phyloP scores from a whole-genome alignment of 805 yeast genomes.

The Pichia californica region DNA sequence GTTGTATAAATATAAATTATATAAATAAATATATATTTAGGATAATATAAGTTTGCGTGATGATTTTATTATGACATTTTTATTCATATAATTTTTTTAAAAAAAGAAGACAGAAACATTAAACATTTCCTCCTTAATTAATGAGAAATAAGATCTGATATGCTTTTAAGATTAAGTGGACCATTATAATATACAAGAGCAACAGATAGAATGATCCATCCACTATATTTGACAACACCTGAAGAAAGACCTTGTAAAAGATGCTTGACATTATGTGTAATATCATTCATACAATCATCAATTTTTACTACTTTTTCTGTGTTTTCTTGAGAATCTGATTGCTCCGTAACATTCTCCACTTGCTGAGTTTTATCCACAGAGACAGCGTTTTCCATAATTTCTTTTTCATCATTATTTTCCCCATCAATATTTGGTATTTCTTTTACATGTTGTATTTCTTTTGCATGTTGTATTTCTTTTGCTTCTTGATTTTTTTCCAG shows the following conservation, averaged over 20 bases:
- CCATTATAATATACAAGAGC: not conserved
- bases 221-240: conserved; percentile 1
- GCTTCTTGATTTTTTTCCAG: not conserved
- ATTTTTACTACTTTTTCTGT: not conserved
- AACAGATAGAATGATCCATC: not conserved
- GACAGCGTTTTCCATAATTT: too few species aligned
- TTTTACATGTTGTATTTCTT: not conserved
- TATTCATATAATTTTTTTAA: too few species aligned
- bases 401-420: too few species aligned
- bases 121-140: not conserved
- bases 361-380: not conserved
- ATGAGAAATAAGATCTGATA: not conserved
- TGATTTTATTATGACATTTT: too few species aligned
- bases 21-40: too few species aligned
- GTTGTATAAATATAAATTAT: too few species aligned
- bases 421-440: too few species aligned
- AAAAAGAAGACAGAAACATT: too few species aligned
- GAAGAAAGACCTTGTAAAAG: not conserved
- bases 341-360: too few species aligned
- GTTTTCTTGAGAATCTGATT: not conserved
- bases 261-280: not conserved
- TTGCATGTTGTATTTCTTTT: not conserved
- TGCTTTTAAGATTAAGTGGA: not conserved
- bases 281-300: not conserved
- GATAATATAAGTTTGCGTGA: too few species aligned